Conservation (phyloP, 2,329 filamentous ascomycete species). For the Cordyceps javanica region DNA sequence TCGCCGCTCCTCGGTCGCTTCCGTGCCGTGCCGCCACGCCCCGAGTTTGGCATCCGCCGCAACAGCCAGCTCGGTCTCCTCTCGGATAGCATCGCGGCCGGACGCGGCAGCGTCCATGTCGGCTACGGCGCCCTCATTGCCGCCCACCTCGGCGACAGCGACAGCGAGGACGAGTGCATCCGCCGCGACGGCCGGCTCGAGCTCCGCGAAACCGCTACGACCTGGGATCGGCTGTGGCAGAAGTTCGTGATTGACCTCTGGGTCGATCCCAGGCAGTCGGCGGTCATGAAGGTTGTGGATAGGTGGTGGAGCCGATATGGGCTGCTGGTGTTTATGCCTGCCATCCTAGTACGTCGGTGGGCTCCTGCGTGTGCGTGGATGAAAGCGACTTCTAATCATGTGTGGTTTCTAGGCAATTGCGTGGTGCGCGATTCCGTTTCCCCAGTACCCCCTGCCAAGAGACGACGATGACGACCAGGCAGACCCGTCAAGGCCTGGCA, state of each 20-base stretch:
- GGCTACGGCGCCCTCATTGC: constrained; percentile 50
- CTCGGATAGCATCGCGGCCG: constrained; percentile 27
- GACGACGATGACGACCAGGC: constrained; percentile 31
- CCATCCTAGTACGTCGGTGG: constrained; percentile 45
- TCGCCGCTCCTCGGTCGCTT: constrained; percentile 60
- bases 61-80: constrained; percentile 35
- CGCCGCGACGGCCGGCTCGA: constrained; percentile 19
- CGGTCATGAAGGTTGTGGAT: constrained; percentile 52
- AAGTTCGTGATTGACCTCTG: constrained; percentile 46
- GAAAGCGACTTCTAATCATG: not conserved
- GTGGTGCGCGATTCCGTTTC: constrained; percentile 62
- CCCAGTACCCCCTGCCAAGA: constrained; percentile 50
- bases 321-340: constrained; percentile 55
- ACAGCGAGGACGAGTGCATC: constrained; percentile 29
- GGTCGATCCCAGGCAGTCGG: constrained; percentile 53
- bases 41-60: constrained; percentile 23
- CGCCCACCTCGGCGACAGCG: constrained; percentile 33
- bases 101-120: constrained; percentile 48
- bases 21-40: constrained; percentile 51
- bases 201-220: constrained; percentile 20
- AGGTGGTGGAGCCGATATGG: constrained; percentile 60
- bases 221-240: constrained; percentile 29
- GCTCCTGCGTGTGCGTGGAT: not conserved
- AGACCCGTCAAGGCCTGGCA: constrained; percentile 17
- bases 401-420: constrained; percentile 42